These are phyloP conservation scores for Dendrobium officinale DNA, from an alignment of 106 monocot genomes.

Conservation along the genomic window DNA sequence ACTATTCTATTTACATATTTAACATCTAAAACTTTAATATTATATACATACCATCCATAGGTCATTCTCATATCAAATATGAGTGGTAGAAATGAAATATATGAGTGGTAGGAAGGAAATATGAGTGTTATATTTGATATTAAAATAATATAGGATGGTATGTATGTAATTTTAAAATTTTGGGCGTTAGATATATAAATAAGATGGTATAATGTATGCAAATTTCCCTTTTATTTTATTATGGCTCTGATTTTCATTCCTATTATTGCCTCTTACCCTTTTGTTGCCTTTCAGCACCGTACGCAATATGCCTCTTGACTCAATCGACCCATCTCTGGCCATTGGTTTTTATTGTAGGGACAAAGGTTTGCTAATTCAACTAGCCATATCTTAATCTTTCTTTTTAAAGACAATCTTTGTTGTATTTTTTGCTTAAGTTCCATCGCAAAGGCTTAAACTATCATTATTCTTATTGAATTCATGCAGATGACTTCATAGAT, in stretches of 20 bases:
- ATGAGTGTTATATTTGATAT: no score
- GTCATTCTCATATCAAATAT: no score
- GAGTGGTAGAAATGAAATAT: no score
- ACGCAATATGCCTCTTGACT: conserved; percentile 60
- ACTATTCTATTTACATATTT: no score
- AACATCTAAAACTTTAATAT: no score
- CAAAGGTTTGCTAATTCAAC: conserved; percentile 44
- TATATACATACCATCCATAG: no score
- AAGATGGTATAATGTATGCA: background rate
- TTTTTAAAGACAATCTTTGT: background rate
- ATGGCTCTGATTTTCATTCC: background rate
- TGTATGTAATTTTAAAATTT: no score
- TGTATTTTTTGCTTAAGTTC: background rate
- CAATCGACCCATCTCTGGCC: conserved; percentile 84
- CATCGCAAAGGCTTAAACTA: background rate
- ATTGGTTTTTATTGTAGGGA: conserved; percentile 93
- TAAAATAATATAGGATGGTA: no score
- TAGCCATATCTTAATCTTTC: background rate
- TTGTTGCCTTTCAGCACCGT: conserved; percentile 36
- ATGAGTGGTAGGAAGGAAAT: no score
- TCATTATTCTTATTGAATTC: background rate
- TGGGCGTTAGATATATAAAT: background rate
- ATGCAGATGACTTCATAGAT: conserved; percentile 78
- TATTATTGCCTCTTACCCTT: background rate
- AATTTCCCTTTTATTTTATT: background rate